Percentiles rank a stretch among this genome's conserved stretches.
Conservation (phyloP, 2,329 filamentous ascomycete species). For the Massarina eburnea region DNA sequence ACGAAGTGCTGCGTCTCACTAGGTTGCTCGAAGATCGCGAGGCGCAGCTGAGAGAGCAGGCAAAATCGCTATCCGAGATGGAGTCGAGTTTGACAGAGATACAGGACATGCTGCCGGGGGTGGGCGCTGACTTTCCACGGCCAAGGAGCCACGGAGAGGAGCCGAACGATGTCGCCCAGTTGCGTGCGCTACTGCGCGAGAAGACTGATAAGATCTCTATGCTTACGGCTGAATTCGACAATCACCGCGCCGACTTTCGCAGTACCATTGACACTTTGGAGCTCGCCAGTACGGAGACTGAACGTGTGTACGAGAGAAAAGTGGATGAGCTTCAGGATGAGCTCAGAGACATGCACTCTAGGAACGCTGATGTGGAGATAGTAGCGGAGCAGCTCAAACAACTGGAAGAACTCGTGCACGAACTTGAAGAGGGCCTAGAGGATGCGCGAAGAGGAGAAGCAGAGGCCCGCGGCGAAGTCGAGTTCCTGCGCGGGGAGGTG, state of each 20-base stretch:
- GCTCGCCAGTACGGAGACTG: constrained; percentile 91
- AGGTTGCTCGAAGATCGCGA: constrained; percentile 81
- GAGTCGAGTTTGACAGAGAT: constrained; percentile 84
- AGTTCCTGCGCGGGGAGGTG: constrained; percentile 92
- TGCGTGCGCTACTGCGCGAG: constrained; percentile 82
- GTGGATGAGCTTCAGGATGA: constrained; percentile 85
- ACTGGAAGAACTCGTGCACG: constrained; percentile 92
- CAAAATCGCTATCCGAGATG: constrained; percentile 81
- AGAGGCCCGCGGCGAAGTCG: constrained; percentile 91
- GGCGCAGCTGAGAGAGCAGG: constrained; percentile 84
- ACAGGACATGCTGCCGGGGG: constrained; percentile 66
- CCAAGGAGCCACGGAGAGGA: constrained; percentile 49
- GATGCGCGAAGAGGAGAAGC: constrained; percentile 92
- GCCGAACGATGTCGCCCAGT: constrained; percentile 68
- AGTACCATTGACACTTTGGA: constrained; percentile 97
- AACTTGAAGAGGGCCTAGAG: constrained; percentile 94
- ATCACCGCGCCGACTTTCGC: constrained; percentile 90
- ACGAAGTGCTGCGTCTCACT: constrained; percentile 73
- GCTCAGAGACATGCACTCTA: constrained; percentile 77
- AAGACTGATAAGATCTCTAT: constrained; percentile 96
- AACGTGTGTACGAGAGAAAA: constrained; percentile 92
- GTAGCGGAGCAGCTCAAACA: constrained; percentile 92
- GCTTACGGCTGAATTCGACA: constrained; percentile 91
- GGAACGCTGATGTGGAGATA: constrained; percentile 85
- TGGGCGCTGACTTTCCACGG: constrained; percentile 52